Base-by-base conservation (phyloP, 2,329 filamentous ascomycete species). In the Rhexocercosporidium sp. region DNA sequence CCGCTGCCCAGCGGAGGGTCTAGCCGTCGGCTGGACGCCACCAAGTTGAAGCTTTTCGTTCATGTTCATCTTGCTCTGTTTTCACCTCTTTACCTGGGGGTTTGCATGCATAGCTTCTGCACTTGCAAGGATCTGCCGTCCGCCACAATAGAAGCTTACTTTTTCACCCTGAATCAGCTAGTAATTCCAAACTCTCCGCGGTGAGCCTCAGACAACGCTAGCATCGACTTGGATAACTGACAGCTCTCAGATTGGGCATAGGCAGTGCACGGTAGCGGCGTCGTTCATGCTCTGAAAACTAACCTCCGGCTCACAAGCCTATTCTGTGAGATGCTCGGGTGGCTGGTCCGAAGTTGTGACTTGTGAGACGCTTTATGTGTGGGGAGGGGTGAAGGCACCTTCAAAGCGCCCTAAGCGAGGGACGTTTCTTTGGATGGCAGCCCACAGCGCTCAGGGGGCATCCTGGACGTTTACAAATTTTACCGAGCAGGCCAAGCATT, bases 281-380 rank as follows among this genome's bases (percentile, higher is more conserved):
- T 31, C 22, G 18, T 46, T 62, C 46, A 62, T 62, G 44, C 59
- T 62, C 31, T 51, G 59, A 47, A 20, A 9, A 16, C 37, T 37
- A 22, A 25, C 1, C 6, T 25, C 27, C 44, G 59, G 59, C 25
- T 37, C 25, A 31, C 14, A n/a, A 37, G 12, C 20, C 39, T 46
- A 16, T 44, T 59, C 12, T 44, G n/a, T 31, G 18, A 31, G 37
- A 9, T 47, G 27, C 47, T 46, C 39, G 41, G 39, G 57, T 47
- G 57, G 57, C 27, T 60, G 27, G 57, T 60, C 57, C 57, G 57
- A 60, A 60, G 39, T 46, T 47, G 9, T 60, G 57, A 60, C 25
- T 46, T 47, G 9, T 60, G 57, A 60, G 57, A 60, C 57, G 41
- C 8, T 46, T 46, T n/a, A 22, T 20, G 39, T 60, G 57, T 60